Conservation (phyloP, 306 rosid genomes). For the Dryas alaskensis region DNA sequence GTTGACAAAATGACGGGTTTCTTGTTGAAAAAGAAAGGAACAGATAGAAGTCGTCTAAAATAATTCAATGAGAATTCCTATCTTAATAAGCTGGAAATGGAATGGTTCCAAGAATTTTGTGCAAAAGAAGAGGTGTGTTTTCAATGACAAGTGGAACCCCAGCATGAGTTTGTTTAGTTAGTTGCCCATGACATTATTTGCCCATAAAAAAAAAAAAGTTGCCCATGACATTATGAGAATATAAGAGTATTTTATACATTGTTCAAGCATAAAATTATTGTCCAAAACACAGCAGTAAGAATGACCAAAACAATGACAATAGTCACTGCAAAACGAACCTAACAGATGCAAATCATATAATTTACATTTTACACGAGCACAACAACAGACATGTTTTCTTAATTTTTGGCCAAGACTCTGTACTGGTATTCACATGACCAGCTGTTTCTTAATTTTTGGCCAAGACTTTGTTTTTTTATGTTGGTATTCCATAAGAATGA, state of each 20-base stretch:
- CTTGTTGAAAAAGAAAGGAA: not conserved
- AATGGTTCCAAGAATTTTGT: not conserved
- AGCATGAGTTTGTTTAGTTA: not conserved
- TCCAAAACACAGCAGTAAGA: not conserved
- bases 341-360: not conserved
- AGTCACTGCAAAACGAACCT: not conserved
- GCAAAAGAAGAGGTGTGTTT: not conserved
- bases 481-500: not conserved
- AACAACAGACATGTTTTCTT: not conserved
- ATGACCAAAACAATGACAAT: constrained; percentile 3
- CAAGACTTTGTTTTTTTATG: not conserved
- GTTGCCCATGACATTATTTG: not conserved
- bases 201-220: too few relatives aligned
- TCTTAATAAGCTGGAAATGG: not conserved
- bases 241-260: not conserved
- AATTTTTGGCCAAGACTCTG: not conserved
- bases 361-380: not conserved
- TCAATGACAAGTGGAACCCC: constrained; percentile 5
- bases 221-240: not conserved
- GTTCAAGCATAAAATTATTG: not conserved
- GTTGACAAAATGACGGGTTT: constrained; percentile 19
- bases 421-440: not conserved
- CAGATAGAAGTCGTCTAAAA: too few relatives aligned
- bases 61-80: not conserved
- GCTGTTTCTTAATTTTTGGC: not conserved